Evolutionary conservation across 352 stramenopile genomes (phyloP).

Genomic region (Phytophthora tentaculata): DNA sequence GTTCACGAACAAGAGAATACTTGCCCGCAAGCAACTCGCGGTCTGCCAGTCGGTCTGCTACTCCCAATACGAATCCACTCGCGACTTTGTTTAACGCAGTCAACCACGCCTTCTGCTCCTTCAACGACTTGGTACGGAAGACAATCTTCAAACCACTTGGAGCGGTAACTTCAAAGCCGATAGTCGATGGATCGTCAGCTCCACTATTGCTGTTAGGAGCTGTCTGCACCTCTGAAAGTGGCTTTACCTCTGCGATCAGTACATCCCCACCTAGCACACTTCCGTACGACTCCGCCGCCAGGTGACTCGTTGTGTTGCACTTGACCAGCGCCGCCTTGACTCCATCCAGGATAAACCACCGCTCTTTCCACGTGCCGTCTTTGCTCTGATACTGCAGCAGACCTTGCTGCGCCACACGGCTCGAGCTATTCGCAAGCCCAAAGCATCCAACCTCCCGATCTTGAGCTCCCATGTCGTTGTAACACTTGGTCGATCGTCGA

Average conservation of each 20-base stretch:
- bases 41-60: conserved; percentile 55
- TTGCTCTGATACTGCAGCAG: conserved; percentile 60
- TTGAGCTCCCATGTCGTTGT: conserved; percentile 19
- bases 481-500: conserved; percentile 6
- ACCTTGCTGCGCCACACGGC: conserved; percentile 49
- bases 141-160: conserved; percentile 34
- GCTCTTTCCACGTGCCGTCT: conserved; percentile 59
- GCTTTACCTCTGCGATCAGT: conserved; percentile 33
- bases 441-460: conserved; percentile 36
- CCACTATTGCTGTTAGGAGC: background rate
- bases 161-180: conserved; percentile 46
- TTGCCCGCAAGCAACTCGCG: conserved; percentile 70
- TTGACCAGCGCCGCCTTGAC: conserved; percentile 54
- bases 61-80: conserved; percentile 54
- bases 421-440: conserved; percentile 10
- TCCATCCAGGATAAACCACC: conserved; percentile 72
- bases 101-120: conserved; percentile 59
- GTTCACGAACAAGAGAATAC: conserved; percentile 73
- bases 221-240: conserved; percentile 26
- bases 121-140: conserved; percentile 49
- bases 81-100: conserved; percentile 44
- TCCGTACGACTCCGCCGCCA: conserved; percentile 35
- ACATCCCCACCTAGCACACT: conserved; percentile 47
- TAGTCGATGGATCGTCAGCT: background rate
- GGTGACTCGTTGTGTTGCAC: conserved; percentile 40